phyloP scores from a whole-genome alignment of 2,329 filamentous ascomycete species.

The Penicillium sp. region DNA sequence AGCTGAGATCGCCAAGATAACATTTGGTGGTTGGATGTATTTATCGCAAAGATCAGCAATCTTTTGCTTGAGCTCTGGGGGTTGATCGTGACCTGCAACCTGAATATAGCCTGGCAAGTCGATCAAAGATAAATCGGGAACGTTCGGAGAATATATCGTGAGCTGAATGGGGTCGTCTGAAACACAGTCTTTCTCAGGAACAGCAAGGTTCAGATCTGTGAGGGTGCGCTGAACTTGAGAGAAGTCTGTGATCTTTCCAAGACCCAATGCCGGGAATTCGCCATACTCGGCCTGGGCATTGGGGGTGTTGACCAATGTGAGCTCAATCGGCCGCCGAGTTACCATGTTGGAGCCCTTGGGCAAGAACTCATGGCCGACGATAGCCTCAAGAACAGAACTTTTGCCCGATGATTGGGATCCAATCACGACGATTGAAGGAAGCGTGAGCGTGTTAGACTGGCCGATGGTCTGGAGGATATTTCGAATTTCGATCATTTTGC shows the following conservation, averaged over 20 bases:
- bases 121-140: slow-evolving; percentile 91
- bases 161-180: slow-evolving; percentile 96
- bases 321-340: slow-evolving; percentile 87
- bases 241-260: slow-evolving; percentile 90
- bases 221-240: slow-evolving; percentile 76
- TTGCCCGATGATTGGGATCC: slow-evolving; percentile 98
- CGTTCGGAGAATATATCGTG: slow-evolving; percentile 89
- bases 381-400: slow-evolving; percentile 92
- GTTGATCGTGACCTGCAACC: slow-evolving; percentile 86
- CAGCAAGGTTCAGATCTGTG: slow-evolving; percentile 90
- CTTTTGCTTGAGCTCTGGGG: slow-evolving; percentile 86
- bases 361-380: slow-evolving; percentile 95
- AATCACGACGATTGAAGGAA: slow-evolving; percentile 98
- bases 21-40: slow-evolving; percentile 93
- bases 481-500: slow-evolving; percentile 99
- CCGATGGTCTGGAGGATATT: slow-evolving; percentile 87
- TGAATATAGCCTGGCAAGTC: slow-evolving; percentile 98
- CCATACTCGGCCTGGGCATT: slow-evolving; percentile 84
- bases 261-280: slow-evolving; percentile 87
- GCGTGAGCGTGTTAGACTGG: slow-evolving; percentile 79
- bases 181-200: slow-evolving; percentile 86
- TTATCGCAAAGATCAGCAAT: slow-evolving; percentile 96
- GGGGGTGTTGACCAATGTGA: slow-evolving; percentile 93
- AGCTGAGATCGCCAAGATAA: slow-evolving; percentile 94
- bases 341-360: slow-evolving; percentile 99